Conservation (phyloP, 352 stramenopile genomes). For the Phytophthora niederhauseri region DNA sequence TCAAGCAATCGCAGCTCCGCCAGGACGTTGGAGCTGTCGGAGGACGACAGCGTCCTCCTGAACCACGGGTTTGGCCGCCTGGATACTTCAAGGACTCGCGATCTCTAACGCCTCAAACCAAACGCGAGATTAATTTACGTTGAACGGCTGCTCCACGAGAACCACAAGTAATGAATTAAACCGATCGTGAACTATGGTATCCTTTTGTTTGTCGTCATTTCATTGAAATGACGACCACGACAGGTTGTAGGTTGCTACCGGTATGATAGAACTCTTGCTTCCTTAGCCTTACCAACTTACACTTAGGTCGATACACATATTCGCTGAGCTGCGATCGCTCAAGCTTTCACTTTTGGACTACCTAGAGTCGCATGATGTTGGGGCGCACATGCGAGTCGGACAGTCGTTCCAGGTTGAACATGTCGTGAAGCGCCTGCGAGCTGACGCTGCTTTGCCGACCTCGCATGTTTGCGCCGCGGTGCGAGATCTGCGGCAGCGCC, state of each 20-base stretch:
- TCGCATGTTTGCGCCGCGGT: background rate
- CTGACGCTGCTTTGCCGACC: slow-evolving; percentile 21
- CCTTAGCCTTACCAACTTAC: too few relatives aligned
- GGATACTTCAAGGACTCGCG: background rate
- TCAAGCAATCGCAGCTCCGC: background rate
- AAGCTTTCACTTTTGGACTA: background rate
- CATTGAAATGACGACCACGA: too few relatives aligned
- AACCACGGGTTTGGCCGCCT: background rate
- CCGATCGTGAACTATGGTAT: background rate
- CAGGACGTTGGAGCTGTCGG: background rate
- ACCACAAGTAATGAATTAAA: background rate
- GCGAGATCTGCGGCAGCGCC: slow-evolving; percentile 11
- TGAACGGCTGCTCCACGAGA: background rate
- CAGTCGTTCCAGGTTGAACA: slow-evolving; percentile 31
- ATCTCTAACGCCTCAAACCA: background rate
- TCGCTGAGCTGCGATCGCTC: slow-evolving; percentile 7
- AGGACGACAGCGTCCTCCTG: background rate
- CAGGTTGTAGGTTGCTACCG: too few relatives aligned
- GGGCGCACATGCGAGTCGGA: slow-evolving; percentile 9
- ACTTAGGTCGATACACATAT: background rate
- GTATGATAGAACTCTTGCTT: too few relatives aligned
- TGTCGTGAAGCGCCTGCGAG: slow-evolving; percentile 15
- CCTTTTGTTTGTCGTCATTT: too few relatives aligned
- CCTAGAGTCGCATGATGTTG: slow-evolving; percentile 22
- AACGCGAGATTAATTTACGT: background rate